These are phyloP conservation scores for Leccinellum luteum DNA, from an alignment of 768 basidiomycete genomes.

Conservation along the genomic window DNA sequence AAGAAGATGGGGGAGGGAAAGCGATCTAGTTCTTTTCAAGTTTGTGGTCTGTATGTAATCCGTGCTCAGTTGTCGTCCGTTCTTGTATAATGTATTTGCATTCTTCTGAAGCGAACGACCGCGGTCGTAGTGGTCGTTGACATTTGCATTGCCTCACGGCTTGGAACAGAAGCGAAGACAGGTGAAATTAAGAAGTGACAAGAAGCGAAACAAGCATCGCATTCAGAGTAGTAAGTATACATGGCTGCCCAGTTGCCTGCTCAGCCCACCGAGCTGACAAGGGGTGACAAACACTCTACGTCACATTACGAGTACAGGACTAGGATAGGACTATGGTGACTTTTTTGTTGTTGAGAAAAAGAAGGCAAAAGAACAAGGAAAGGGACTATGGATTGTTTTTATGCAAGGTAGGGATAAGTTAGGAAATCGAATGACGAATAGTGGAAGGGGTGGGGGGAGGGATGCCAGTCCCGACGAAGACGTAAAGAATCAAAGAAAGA, in stretches of 20 bases:
- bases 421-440: background rate
- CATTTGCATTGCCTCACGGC: too few species aligned
- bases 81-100: too few species aligned
- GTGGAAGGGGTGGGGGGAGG: background rate
- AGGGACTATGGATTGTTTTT: background rate
- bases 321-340: background rate
- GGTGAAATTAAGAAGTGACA: background rate
- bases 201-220: background rate
- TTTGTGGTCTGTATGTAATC: too few species aligned
- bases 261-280: background rate
- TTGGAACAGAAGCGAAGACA: background rate
- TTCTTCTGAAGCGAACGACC: too few species aligned
- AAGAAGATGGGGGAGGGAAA: background rate
- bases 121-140: too few species aligned
- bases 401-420: background rate
- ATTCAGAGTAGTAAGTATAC: background rate
- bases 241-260: background rate
- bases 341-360: background rate
- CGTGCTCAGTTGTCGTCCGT: too few species aligned
- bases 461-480: background rate
- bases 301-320: background rate
- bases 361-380: background rate
- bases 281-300: background rate
- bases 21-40: background rate
- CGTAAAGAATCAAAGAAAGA: background rate